Evolutionary conservation across 2,329 filamentous ascomycete genomes (phyloP).

Genomic region (Aspergillus pseudoterreus): DNA sequence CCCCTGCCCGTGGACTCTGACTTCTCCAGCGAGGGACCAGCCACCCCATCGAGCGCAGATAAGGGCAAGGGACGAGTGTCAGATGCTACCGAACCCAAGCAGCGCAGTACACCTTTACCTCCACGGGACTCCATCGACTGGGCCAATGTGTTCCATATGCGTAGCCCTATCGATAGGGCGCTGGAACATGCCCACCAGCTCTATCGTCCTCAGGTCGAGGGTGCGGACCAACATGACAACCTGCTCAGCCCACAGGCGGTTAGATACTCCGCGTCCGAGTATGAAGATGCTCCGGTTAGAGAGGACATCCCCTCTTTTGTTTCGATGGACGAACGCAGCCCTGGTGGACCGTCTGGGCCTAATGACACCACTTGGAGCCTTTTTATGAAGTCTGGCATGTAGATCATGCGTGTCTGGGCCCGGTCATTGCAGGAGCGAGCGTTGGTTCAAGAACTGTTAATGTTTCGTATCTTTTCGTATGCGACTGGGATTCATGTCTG

Average conservation of each 20-base stretch:
- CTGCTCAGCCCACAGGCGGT: not conserved
- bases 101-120: not conserved
- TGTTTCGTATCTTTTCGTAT: too few species aligned
- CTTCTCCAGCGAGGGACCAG: too few species aligned
- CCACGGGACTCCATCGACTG: conserved; percentile 3
- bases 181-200: not conserved
- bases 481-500: too few species aligned
- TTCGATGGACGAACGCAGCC: too few species aligned
- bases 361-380: not conserved
- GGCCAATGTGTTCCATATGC: not conserved
- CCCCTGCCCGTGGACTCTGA: not conserved
- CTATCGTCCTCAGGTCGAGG: not conserved
- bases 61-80: not conserved
- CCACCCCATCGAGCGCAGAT: not conserved
- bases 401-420: not conserved
- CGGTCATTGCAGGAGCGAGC: not conserved
- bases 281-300: not conserved
- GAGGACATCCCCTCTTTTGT: not conserved
- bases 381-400: conserved; percentile 2
- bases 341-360: not conserved
- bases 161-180: not conserved
- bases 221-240: conserved; percentile 4
- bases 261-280: conserved; percentile 10
- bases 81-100: not conserved
- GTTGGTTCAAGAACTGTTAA: too few species aligned